Conservation (phyloP, 805 yeast genomes). For the Sugiyamaella smithiae region DNA sequence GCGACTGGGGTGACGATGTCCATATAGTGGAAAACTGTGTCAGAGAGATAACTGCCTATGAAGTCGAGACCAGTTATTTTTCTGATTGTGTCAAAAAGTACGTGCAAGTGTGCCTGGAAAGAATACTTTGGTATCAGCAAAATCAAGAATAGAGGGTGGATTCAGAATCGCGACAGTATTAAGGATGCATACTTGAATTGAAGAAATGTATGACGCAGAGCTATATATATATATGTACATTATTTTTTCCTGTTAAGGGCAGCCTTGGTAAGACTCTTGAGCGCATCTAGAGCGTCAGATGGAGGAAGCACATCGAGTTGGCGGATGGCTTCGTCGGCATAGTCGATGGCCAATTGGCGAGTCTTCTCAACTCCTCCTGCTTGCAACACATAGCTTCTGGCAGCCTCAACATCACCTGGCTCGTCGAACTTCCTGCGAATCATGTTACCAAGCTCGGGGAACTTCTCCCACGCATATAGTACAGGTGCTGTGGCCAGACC, state of each 20-base stretch:
- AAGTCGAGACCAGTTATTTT: background rate
- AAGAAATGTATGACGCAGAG: no score
- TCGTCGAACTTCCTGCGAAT: slow-evolving; percentile 78
- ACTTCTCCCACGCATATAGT: slow-evolving; percentile 86
- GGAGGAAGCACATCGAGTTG: slow-evolving; percentile 73
- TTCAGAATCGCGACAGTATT: no score
- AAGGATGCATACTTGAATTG: no score
- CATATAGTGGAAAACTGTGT: background rate
- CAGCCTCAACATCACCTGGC: slow-evolving; percentile 82
- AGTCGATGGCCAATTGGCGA: slow-evolving; percentile 68
- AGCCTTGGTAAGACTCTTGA: slow-evolving; percentile 79
- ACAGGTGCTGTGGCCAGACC: slow-evolving; percentile 98
- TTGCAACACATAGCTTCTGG: slow-evolving; percentile 67
- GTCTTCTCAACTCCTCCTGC: slow-evolving; percentile 78
- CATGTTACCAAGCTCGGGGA: slow-evolving; percentile 78
- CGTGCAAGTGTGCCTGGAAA: background rate
- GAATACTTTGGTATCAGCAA: no score
- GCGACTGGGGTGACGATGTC: background rate
- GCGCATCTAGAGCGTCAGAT: slow-evolving; percentile 83
- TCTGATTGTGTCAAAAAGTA: background rate
- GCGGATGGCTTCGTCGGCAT: slow-evolving; percentile 69
- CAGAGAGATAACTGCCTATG: background rate
- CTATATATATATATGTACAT: background rate
- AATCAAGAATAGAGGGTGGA: no score
- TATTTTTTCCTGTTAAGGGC: slow-evolving; percentile 78